These are phyloP conservation scores for Coleophoma crateriformis DNA, from an alignment of 2,329 filamentous ascomycete species.

Conservation along the genomic window DNA sequence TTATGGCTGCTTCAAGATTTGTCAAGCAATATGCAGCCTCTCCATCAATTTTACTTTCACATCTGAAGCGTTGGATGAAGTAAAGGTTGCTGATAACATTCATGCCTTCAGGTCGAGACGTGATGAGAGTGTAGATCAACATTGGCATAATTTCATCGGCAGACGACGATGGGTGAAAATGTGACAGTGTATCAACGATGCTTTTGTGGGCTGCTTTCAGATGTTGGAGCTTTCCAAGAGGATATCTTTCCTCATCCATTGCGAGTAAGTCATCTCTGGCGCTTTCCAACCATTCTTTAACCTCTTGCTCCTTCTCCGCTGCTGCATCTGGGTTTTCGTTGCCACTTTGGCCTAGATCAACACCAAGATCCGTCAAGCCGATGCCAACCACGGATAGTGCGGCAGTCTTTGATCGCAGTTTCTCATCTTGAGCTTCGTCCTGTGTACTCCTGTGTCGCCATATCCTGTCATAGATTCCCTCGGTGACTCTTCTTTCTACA, in stretches of 20 bases:
- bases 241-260: slow-evolving; percentile 86
- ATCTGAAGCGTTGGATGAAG: slow-evolving; percentile 90
- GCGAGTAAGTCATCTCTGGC: slow-evolving; percentile 66
- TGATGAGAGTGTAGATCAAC: slow-evolving; percentile 93
- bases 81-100: slow-evolving; percentile 91
- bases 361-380: slow-evolving; percentile 75
- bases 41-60: slow-evolving; percentile 79
- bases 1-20: slow-evolving; percentile 90
- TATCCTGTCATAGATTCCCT: slow-evolving; percentile 80
- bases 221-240: slow-evolving; percentile 84
- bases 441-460: slow-evolving; percentile 89
- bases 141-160: slow-evolving; percentile 97
- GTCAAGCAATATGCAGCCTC: slow-evolving; percentile 96
- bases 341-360: slow-evolving; percentile 59
- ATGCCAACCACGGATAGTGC: slow-evolving; percentile 89
- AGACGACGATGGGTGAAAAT: slow-evolving; percentile 73
- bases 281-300: slow-evolving; percentile 64
- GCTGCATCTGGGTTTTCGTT: slow-evolving; percentile 51
- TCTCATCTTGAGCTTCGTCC: slow-evolving; percentile 92
- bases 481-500: slow-evolving; percentile 79
- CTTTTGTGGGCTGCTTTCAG: slow-evolving; percentile 86
- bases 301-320: slow-evolving; percentile 57
- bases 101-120: slow-evolving; percentile 76
- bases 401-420: slow-evolving; percentile 88
- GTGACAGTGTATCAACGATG: slow-evolving; percentile 79